Conservation (phyloP, 352 stramenopile genomes). For the Globisporangium iwayamae region DNA sequence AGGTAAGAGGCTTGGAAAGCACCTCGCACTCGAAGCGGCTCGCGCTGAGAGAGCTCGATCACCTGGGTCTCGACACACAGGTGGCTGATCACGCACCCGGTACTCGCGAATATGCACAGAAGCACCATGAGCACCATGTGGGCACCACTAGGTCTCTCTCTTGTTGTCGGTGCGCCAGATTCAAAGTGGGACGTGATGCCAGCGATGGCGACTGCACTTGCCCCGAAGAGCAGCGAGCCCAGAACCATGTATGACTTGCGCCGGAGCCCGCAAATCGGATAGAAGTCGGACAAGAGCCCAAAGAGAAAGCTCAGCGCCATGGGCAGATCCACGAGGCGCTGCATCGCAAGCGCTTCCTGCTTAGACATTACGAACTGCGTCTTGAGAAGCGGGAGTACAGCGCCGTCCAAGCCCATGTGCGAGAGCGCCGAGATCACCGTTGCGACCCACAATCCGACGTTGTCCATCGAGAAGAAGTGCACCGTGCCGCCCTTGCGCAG, state of each 20-base stretch:
- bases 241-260: slow-evolving; percentile 39
- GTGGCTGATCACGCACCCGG: slow-evolving; percentile 29
- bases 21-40: slow-evolving; percentile 30
- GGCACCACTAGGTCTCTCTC: background rate
- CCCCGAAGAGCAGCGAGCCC: slow-evolving; percentile 21
- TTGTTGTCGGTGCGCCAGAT: background rate
- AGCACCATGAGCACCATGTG: slow-evolving; percentile 21
- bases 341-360: slow-evolving; percentile 21
- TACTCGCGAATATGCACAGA: slow-evolving; percentile 18
- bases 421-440: slow-evolving; percentile 23
- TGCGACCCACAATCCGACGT: slow-evolving; percentile 20
- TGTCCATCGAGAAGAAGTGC: slow-evolving; percentile 29
- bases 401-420: slow-evolving; percentile 18
- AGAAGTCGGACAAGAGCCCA: slow-evolving; percentile 29
- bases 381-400: slow-evolving; percentile 17
- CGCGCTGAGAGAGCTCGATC: slow-evolving; percentile 40
- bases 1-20: slow-evolving; percentile 37
- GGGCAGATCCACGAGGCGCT: slow-evolving; percentile 29
- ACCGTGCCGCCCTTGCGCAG: slow-evolving; percentile 25
- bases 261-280: slow-evolving; percentile 26
- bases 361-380: slow-evolving; percentile 15
- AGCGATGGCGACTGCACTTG: slow-evolving; percentile 17
- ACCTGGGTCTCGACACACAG: slow-evolving; percentile 33
- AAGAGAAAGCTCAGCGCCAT: slow-evolving; percentile 34
- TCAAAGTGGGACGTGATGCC: slow-evolving; percentile 12